Evolutionary conservation across 202 grass and related monocot genomes (phyloP), one percentile per base, ranked within the genome.

Genomic region (Zizania palustris): DNA sequence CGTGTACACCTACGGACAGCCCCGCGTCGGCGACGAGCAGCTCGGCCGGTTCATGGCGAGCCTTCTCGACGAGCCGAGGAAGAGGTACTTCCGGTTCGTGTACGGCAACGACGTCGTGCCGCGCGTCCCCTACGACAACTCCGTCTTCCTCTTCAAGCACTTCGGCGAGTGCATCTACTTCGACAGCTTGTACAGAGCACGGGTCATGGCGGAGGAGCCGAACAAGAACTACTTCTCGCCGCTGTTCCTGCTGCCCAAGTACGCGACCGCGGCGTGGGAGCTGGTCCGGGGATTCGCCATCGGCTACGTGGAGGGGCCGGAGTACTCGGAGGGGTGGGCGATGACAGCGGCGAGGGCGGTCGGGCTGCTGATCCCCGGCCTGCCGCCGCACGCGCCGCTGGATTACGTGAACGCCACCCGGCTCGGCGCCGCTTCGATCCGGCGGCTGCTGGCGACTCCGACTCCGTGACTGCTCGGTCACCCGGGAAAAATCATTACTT

Each of bases 1-100:
- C 6, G 88, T 97, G 74, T 93, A 97, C 67, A 97, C 93, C 12
- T 97, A 85, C 63, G 93, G 90, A 28, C 93, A 97, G 79, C 90
- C 93, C 8, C 85, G 93, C 40, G 88, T 93, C 1, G 88, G 90
- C 1, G 88, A 93, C 39, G 49, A 42, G 48, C 48, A 12, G 43
- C 73, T 97, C 2, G 90, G 80, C 22, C 8, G 50, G 51, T 93
- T 83, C 53, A 44, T 80, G 83, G 75, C 42, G 62, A 0, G 3
- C 73, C 35, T 36, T 34, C 64, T 93, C 18, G 76, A 76, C 12
- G 4, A 15, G 18, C 22, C 50, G 11, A 64, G 35, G 66, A 42
- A 39, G 6, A 85, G 67, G 35, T 93, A 97, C 69, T 73, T 83
- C 61, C 89, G 93, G 48, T 79, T 90, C 80, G 90, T 97, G 1